A percentile compares a stretch with the other conserved stretches of the same genome.
These are phyloP conservation scores for Sabuloglossum arenarium DNA, from an alignment of 495 filamentous ascomycete species.

Conservation along the genomic window DNA sequence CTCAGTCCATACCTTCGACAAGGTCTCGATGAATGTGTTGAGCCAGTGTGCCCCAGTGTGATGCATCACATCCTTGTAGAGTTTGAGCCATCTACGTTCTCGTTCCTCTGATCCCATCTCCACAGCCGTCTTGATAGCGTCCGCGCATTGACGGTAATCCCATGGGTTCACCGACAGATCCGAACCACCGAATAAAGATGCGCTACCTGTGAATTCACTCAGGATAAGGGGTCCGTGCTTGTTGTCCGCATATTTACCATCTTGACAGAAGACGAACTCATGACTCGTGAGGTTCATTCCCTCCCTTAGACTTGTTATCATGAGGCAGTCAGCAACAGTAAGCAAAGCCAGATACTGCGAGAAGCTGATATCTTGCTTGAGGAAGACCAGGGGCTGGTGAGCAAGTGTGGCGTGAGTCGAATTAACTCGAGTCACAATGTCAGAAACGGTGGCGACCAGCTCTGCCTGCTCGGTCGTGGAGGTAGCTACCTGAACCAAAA, in stretches of 20 bases:
- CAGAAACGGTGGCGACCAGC: constrained; percentile 66
- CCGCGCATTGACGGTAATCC: constrained; percentile 70
- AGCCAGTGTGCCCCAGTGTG: constrained; percentile 76
- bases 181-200: constrained; percentile 57
- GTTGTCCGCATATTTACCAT: constrained; percentile 47
- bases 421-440: constrained; percentile 86
- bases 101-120: constrained; percentile 57
- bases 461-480: constrained; percentile 73
- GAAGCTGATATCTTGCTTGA: constrained; percentile 84
- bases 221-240: constrained; percentile 76
- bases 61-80: constrained; percentile 54
- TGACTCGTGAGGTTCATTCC: constrained; percentile 91
- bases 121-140: constrained; percentile 61
- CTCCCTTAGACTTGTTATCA: constrained; percentile 83
- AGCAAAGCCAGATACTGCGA: constrained; percentile 76
- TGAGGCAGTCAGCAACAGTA: constrained; percentile 69
- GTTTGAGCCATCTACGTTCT: constrained; percentile 44
- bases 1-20: constrained; percentile 56
- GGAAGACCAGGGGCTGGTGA: constrained; percentile 79
- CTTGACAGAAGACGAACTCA: constrained; percentile 83
- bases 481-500: constrained; percentile 81
- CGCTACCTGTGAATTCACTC: constrained; percentile 83
- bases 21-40: constrained; percentile 40
- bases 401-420: constrained; percentile 69
- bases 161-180: constrained; percentile 79